phyloP scores from a whole-genome alignment of 768 basidiomycete species.

The Pleurotus ostreatus region DNA sequence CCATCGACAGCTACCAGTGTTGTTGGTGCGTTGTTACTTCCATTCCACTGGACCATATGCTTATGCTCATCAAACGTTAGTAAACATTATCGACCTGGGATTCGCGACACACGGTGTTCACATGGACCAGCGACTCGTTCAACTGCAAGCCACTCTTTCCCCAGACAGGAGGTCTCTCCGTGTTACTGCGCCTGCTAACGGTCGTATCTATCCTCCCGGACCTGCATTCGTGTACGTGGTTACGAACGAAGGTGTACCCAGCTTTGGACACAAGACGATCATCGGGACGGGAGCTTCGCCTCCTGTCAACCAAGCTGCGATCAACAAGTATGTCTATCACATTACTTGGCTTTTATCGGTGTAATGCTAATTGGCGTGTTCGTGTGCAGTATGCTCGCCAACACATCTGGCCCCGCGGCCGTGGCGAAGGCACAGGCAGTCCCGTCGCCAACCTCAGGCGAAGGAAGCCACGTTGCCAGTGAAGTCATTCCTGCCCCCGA shows the following conservation, averaged over 20 bases:
- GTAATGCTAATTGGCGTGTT: not conserved
- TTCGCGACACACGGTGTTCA: constrained; percentile 40
- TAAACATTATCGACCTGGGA: constrained; percentile 35
- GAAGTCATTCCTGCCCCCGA: not conserved
- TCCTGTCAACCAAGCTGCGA: constrained; percentile 22
- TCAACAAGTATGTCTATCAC: not conserved
- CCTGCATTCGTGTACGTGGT: constrained; percentile 31
- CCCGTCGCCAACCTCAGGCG: not conserved
- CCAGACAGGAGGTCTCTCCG: constrained; percentile 26
- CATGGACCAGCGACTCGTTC: constrained; percentile 33
- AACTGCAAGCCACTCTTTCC: constrained; percentile 29
- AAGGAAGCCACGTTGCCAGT: not conserved
- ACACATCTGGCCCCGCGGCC: not conserved
- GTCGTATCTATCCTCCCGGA: constrained; percentile 35
- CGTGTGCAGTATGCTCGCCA: not conserved
- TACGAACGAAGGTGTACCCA: constrained; percentile 30
- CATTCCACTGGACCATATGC: not conserved
- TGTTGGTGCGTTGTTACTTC: constrained; percentile 18
- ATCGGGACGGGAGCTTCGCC: constrained; percentile 34
- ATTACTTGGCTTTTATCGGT: not conserved
- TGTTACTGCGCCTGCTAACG: constrained; percentile 30
- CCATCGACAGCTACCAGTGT: constrained; percentile 24
- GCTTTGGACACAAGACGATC: constrained; percentile 26
- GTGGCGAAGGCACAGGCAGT: not conserved
- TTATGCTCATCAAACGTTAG: constrained; percentile 15